Conservation (phyloP, 1,139 yeast species). For the Arxiozyma heterogenica region DNA sequence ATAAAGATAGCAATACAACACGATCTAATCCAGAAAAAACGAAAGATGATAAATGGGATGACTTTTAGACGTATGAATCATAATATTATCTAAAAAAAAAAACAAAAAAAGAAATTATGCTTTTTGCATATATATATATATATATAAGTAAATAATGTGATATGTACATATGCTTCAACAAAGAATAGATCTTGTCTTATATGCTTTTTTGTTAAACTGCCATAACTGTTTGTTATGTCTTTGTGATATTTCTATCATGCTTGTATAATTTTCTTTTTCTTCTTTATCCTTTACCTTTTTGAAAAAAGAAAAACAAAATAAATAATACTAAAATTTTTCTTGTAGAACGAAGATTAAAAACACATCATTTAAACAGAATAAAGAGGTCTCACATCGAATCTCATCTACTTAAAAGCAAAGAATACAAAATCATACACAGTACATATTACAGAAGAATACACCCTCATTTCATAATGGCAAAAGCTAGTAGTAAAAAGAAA, state of each 20-base stretch:
- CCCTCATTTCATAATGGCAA: constrained; percentile 21
- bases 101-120: too few species aligned
- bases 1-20: background rate
- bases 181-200: background rate
- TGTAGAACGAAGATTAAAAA: too few species aligned
- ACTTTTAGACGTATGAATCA: background rate
- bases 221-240: background rate
- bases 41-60: constrained; percentile 5
- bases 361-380: too few species aligned
- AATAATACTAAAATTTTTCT: too few species aligned
- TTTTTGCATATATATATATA: background rate
- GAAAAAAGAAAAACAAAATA: too few species aligned
- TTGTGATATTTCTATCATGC: background rate
- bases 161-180: background rate
- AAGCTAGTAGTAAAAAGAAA: constrained; percentile 30
- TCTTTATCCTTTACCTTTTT: too few species aligned
- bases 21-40: background rate
- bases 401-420: too few species aligned
- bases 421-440: background rate
- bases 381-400: too few species aligned
- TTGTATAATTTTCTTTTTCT: too few species aligned
- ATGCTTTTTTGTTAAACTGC: background rate
- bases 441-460: background rate
- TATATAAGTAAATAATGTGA: too few species aligned
- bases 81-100: too few species aligned